These are phyloP conservation scores for Acer yangbiense DNA, from an alignment of 345 rosid genomes.

Conservation along the genomic window DNA sequence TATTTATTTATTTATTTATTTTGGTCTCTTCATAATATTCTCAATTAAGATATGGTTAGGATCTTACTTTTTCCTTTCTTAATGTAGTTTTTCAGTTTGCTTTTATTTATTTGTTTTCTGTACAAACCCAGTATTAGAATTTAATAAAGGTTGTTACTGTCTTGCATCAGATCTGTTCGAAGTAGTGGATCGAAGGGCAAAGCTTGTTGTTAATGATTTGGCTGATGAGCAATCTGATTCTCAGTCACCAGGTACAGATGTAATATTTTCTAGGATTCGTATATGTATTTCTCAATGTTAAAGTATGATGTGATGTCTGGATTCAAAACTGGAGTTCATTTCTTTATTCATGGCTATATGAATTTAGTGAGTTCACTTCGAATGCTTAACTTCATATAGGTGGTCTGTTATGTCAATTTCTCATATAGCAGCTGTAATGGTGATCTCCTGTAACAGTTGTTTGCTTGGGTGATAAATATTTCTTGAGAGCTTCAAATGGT, in stretches of 20 bases:
- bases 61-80: not conserved
- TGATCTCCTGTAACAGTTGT: not conserved
- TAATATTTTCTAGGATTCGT: not conserved
- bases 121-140: not conserved
- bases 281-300: not conserved
- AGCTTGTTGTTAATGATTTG: slow-evolving; percentile 84
- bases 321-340: not conserved
- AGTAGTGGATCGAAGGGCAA: slow-evolving; percentile 96
- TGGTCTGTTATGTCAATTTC: not conserved
- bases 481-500: not conserved
- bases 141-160: slow-evolving; percentile 13
- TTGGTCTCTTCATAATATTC: not conserved
- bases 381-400: not conserved
- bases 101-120: not conserved
- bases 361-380: not conserved
- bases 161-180: slow-evolving; percentile 75
- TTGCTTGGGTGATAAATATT: not conserved
- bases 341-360: slow-evolving; percentile 14
- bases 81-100: not conserved
- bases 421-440: not conserved
- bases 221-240: slow-evolving; percentile 73
- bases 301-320: not conserved
- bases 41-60: not conserved
- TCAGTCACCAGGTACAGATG: slow-evolving; percentile 59
- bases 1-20: not conserved